Evolutionary conservation across 768 basidiomycete genomes (phyloP).

Genomic region (Clitopilus hobsonii): DNA sequence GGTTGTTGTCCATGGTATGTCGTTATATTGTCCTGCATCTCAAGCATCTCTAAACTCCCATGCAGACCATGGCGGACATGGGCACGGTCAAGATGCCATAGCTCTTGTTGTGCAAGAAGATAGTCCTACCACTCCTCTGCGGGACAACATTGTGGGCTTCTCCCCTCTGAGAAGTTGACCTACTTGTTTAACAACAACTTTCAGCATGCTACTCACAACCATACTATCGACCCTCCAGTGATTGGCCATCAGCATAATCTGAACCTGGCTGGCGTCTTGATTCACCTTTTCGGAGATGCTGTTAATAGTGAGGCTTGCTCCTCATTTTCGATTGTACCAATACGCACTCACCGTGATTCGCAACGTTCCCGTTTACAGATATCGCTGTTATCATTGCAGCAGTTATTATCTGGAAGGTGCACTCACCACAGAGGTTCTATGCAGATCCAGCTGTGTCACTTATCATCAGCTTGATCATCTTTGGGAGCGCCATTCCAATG

Average conservation of each 20-base stretch:
- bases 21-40: not conserved
- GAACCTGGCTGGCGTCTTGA: slow-evolving; percentile 42
- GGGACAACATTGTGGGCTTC: slow-evolving; percentile 24
- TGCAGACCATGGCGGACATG: slow-evolving; percentile 37
- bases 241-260: slow-evolving; percentile 32
- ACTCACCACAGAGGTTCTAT: slow-evolving; percentile 42
- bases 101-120: slow-evolving; percentile 4
- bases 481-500: slow-evolving; percentile 46
- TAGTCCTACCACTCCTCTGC: slow-evolving; percentile 9
- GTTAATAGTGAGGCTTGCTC: slow-evolving; percentile 36
- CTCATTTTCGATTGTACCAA: slow-evolving; percentile 3
- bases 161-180: not conserved
- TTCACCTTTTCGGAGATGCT: slow-evolving; percentile 51
- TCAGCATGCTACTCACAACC: slow-evolving; percentile 47
- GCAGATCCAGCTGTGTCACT: slow-evolving; percentile 51
- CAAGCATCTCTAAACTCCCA: not conserved
- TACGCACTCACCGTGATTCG: too few relatives aligned
- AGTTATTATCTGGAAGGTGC: slow-evolving; percentile 42
- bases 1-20: slow-evolving; percentile 43
- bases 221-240: slow-evolving; percentile 34
- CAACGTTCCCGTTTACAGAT: slow-evolving; percentile 25
- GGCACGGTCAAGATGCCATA: slow-evolving; percentile 24
- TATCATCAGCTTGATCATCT: slow-evolving; percentile 47
- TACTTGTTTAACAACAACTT: too few relatives aligned
- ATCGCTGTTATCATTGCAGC: slow-evolving; percentile 51